Base-by-base conservation (phyloP, 2,329 filamentous ascomycete genomes). In the Fusarium longipes region DNA sequence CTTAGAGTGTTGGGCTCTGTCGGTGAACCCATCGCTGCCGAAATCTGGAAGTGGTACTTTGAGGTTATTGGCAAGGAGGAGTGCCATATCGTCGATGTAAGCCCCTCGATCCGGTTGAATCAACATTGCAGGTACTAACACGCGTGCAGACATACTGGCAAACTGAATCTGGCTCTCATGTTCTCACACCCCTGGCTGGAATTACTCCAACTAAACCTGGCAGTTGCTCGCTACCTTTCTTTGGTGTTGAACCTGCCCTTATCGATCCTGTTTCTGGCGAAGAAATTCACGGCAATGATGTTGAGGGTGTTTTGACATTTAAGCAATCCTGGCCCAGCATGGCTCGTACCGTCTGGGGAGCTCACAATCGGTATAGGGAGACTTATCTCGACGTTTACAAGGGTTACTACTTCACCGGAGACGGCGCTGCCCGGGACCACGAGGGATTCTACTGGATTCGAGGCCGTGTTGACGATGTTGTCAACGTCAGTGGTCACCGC, bases 361-460 rank as follows among this genome's bases (percentile, higher is more conserved):
- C 94, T 36, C 96, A 99, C 85, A 96, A 96, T 87, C 89, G 96
- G 76, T 99, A 97, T 80, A 95, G 97, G 93, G 95, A 99, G 74
- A 98, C 96, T 12, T 99, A 99, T 80, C 82, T 99, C 74, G 97
- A 96, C 74, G 94, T 97, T 11, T 99, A 99, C 86, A 93, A 93
- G 83, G 96, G 95, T 64, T 97, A 96, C 84, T 99, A 99, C 90
- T 96, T 96, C 82, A 96, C 93, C 17, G 93, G 93, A 59, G 96
- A 99, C 77, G 96, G 96, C 77, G 96, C 96, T 56, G 96, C 92
- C 62, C 92, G 96, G 77, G 96, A 99, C 78, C 92, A 97, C 81
- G 96, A 99, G 75, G 96, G 96, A 57, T 99, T 97, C 85, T 99
- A 98, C 88, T 99, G 96, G 96, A 99, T 99, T 78, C 93, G 96